Evolutionary conservation across 352 stramenopile species (phyloP), one percentile per base, ranked within the genome.

Genomic region (Globisporangium emineosum): DNA sequence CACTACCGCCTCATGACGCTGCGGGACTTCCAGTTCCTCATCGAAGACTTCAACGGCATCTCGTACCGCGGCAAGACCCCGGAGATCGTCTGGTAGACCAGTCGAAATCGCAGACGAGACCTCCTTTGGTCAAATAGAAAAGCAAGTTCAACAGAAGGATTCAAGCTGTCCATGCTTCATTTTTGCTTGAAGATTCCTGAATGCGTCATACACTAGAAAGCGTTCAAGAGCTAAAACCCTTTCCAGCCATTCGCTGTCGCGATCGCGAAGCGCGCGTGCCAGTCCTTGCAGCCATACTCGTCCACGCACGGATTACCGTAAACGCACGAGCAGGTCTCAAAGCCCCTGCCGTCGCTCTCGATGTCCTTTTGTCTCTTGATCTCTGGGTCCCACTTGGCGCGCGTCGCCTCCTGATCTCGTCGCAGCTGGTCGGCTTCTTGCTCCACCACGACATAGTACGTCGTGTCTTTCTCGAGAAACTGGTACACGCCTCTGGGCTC

Each of bases 231-330:
- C 23, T 47, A 54, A 23, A 43, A 95, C 1, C 85, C 86, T 71
- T 97, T 97, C 90, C 90, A 97, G 0, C 90, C 89, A 62, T 97
- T 95, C 9, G 84, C 78, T 13, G 78, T 93, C 1, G 90, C 86
- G n/a, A 96, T 65, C 0, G 83, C 88, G 66, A 90, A 94, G 0
- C 89, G 76, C 23, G 86, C 82, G 65, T 93, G 78, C 89, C 90
- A 97, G 69, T 97, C 85, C 42, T 85, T 90, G 60, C 90, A 97
- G 17, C 86, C 86, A 53, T 97, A 97, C 52, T 97, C 83, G 60
- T 97, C 90, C 32, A 93, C 83, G 54, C 90, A 97, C 37, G 90
- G 90, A 68, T 97, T 97, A 2, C 90, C 89, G 50, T 97, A 94
- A 23, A 96, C 80, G 64, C 90, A 97, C 30, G 81, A 94, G 67